Conservation (phyloP, 257 asterid genomes). For the Rubia yunnanensis region DNA sequence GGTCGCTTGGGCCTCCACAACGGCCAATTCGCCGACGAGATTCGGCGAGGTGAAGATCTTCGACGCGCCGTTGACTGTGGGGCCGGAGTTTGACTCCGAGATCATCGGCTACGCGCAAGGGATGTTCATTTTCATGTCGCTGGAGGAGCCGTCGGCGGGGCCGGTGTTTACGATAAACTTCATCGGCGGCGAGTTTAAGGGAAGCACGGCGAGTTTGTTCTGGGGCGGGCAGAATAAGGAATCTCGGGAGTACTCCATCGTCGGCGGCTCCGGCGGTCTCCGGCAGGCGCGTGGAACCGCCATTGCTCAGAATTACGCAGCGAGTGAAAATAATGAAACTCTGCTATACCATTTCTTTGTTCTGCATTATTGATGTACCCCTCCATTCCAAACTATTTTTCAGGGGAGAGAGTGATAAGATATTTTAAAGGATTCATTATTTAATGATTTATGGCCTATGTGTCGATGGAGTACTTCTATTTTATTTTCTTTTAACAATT, state of each 20-base stretch:
- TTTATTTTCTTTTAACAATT: too few species aligned
- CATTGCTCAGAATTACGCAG: background rate
- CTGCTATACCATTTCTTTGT: background rate
- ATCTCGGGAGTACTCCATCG: background rate
- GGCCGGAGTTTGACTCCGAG: background rate
- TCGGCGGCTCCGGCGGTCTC: background rate
- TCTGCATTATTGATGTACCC: background rate
- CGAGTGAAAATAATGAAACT: background rate
- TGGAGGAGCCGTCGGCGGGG: background rate
- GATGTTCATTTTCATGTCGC: background rate
- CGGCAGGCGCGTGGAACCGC: background rate
- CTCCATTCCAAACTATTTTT: too few species aligned
- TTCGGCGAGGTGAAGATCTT: background rate
- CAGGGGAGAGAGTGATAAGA: too few species aligned
- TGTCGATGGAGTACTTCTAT: too few species aligned
- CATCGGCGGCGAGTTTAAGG: background rate
- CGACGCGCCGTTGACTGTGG: background rate
- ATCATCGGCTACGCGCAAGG: background rate
- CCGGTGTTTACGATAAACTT: background rate
- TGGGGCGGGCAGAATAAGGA: background rate
- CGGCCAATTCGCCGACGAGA: background rate
- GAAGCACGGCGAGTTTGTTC: background rate
- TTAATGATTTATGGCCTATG: too few species aligned
- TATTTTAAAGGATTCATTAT: too few species aligned
- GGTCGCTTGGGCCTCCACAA: background rate